Base-by-base conservation (phyloP, 1,284 basidiomycete genomes). In the Ustilago cynodontis region DNA sequence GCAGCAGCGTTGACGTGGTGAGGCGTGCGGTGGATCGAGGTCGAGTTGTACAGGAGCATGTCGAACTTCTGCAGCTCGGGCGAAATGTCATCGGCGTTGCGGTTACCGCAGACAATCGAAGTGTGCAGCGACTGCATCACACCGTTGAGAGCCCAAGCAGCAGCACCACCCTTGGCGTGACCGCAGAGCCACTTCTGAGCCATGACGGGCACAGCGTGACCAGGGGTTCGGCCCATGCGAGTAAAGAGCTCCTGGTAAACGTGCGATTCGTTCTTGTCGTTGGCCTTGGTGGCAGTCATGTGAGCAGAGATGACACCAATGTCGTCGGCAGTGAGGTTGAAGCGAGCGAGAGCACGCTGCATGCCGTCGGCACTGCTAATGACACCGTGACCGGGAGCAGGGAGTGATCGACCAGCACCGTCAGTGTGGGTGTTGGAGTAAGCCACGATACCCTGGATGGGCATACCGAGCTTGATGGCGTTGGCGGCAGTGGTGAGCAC, bases 241-340 rank as follows among this genome's bases (percentile, higher is more conserved):
- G 90, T 91, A 87, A 99, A 93, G 85, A 98, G 92, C 78, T 94
- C 91, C 87, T 98, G 95, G 93, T 96, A 98, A 69, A 98, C 94
- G 80, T 92, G 91, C 8, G 94, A 94, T 89, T 99, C 96, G 87
- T 99, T 99, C 88, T 95, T 94, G 90, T 99, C 95, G 87, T 99
- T 99, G 39, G 96, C 96, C 82, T 91, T 92, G 41, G 97, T 99
- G 82, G 95, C 96, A 7, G 96, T 99, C 50, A 94, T 94, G 82
- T 95, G 94, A 75, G 95, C 94, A 26, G 93, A 93, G 55, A 94
- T 88, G 50, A 88, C 88, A 71, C 89, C 89, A 77, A 99, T 91
- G 73, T 97, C 94, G 86, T 99, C 95, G 37, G 93, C 92, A 24
- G 91, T 93, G 66, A 99, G 89, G 77, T 95, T 95, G 94, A 95